Evolutionary conservation across 495 filamentous ascomycete genomes (phyloP).

Genomic region (Amorphotheca resinae): DNA sequence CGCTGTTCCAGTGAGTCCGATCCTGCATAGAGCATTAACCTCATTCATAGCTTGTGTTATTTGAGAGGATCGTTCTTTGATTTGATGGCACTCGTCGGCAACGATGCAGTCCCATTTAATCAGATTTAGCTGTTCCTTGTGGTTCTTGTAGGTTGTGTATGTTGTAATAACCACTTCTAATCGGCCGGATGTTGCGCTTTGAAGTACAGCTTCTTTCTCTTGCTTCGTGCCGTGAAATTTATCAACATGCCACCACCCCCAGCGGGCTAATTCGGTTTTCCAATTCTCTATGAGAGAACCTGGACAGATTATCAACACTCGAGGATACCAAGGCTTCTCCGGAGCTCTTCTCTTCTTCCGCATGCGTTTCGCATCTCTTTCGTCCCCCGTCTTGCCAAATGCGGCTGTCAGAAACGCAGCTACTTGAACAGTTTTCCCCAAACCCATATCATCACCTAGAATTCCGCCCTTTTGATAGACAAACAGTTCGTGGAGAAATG

Average conservation of each 20-base stretch:
- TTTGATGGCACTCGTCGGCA: constrained; percentile 88
- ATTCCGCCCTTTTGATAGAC: constrained; percentile 88
- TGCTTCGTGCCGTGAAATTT: constrained; percentile 56
- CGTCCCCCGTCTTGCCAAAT: constrained; percentile 90
- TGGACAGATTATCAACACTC: constrained; percentile 76
- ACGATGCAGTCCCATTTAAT: constrained; percentile 94
- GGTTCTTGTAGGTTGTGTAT: constrained; percentile 72
- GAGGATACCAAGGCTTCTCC: constrained; percentile 63
- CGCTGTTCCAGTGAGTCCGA: constrained; percentile 89
- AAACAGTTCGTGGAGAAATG: constrained; percentile 80
- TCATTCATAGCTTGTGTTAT: constrained; percentile 82
- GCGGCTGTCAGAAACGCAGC: constrained; percentile 87
- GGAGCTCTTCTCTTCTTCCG: constrained; percentile 54
- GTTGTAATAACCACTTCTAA: constrained; percentile 90
- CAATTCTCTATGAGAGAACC: constrained; percentile 84
- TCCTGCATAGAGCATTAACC: constrained; percentile 83
- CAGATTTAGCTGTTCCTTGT: constrained; percentile 64
- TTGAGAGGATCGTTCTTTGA: constrained; percentile 69
- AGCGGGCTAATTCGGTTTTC: constrained; percentile 70
- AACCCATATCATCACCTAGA: constrained; percentile 90
- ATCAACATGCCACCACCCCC: constrained; percentile 94
- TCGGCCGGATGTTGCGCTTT: constrained; percentile 61
- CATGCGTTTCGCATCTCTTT: constrained; percentile 82
- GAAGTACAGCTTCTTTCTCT: constrained; percentile 57
- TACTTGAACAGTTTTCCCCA: constrained; percentile 95